A percentile compares a stretch with the other conserved stretches of the same genome.
These are phyloP conservation scores for Penicillium sp. DNA, from an alignment of 2,329 filamentous ascomycete species.

Conservation along the genomic window DNA sequence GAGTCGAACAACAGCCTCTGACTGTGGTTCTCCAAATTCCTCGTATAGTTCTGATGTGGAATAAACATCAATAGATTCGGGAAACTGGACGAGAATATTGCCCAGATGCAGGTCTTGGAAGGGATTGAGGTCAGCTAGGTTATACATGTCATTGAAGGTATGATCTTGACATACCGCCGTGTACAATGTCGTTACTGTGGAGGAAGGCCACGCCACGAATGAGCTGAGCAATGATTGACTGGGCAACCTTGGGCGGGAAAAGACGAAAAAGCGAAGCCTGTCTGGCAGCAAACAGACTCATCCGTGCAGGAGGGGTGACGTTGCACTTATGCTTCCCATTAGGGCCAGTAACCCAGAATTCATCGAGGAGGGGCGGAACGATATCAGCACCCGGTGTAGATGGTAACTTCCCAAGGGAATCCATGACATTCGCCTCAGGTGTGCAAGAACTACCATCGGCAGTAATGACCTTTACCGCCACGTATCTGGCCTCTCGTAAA, in stretches of 20 bases:
- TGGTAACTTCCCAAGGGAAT: slow-evolving; percentile 5
- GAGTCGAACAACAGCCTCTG: slow-evolving; percentile 23
- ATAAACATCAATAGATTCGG: not conserved
- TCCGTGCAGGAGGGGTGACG: slow-evolving; percentile 20
- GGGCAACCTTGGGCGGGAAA: slow-evolving; percentile 22
- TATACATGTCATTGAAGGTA: not conserved
- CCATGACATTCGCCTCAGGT: slow-evolving; percentile 12
- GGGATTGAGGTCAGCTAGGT: slow-evolving; percentile 2
- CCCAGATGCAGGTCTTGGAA: slow-evolving; percentile 27
- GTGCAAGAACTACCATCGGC: slow-evolving; percentile 21
- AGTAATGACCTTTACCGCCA: slow-evolving; percentile 38
- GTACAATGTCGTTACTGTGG: slow-evolving; percentile 27
- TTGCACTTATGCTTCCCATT: slow-evolving; percentile 28
- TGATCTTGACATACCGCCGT: slow-evolving; percentile 22
- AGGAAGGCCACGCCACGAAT: slow-evolving; percentile 24
- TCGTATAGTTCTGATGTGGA: slow-evolving; percentile 23
- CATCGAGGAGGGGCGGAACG: slow-evolving; percentile 28
- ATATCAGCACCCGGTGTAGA: slow-evolving; percentile 11
- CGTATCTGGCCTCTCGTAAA: slow-evolving; percentile 23
- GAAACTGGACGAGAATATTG: slow-evolving; percentile 27
- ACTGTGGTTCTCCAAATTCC: slow-evolving; percentile 22
- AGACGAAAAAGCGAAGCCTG: slow-evolving; percentile 21
- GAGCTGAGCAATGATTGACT: slow-evolving; percentile 26
- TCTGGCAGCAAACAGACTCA: slow-evolving; percentile 24
- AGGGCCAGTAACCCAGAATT: slow-evolving; percentile 21